phyloP scores from a whole-genome alignment of 768 basidiomycete genomes.

The Roridomyces roridus region DNA sequence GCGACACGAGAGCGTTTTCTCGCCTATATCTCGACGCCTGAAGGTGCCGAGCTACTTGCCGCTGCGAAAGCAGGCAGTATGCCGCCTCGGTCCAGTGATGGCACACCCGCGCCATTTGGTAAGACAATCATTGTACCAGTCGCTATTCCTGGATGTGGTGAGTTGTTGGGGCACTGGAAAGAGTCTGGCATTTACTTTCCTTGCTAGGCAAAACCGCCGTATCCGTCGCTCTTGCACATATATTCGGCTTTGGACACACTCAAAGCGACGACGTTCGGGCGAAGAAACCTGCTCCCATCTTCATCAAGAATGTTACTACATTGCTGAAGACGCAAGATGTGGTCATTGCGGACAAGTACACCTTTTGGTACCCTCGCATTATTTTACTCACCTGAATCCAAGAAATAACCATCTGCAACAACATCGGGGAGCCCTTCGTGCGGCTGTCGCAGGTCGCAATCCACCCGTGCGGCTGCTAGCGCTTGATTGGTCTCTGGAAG shows the following conservation, averaged over 20 bases:
- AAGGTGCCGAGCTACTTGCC: constrained; percentile 44
- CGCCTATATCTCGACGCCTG: constrained; percentile 61
- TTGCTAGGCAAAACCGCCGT: constrained; percentile 89
- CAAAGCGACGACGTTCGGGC: constrained; percentile 89
- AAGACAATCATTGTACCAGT: constrained; percentile 90
- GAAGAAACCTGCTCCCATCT: constrained; percentile 75
- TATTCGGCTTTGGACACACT: constrained; percentile 90
- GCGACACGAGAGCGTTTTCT: constrained; percentile 81
- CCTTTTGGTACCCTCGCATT: constrained; percentile 2
- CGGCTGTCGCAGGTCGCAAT: constrained; percentile 47
- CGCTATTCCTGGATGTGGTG: constrained; percentile 93
- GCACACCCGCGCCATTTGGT: constrained; percentile 38
- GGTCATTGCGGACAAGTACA: constrained; percentile 94
- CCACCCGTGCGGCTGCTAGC: constrained; percentile 79
- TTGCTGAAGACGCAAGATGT: constrained; percentile 70
- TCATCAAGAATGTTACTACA: constrained; percentile 71
- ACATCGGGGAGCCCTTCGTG: constrained; percentile 77
- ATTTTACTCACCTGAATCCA: neutral
- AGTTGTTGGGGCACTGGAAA: constrained; percentile 32
- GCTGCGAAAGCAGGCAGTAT: constrained; percentile 37
- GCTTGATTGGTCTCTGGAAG: constrained; percentile 73
- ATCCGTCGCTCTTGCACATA: constrained; percentile 73
- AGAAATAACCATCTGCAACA: constrained; percentile 89
- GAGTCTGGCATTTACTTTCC: neutral
- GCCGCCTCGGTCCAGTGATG: constrained; percentile 18